Base-by-base conservation (phyloP, 1,284 basidiomycete species). In the Pascua guehoae region DNA sequence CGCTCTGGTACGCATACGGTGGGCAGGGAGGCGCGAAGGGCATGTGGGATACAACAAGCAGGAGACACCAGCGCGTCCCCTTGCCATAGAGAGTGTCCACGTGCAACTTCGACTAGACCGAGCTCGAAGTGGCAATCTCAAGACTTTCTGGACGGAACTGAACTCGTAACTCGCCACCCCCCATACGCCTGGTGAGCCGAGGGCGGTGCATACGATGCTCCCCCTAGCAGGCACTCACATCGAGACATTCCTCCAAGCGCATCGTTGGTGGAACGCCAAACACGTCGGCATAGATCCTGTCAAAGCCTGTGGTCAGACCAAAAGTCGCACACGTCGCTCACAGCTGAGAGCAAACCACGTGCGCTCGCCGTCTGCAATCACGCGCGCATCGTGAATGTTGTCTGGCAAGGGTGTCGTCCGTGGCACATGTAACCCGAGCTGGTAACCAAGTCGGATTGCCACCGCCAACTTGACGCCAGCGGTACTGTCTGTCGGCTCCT, bases 381-480 rank as follows among this genome's bases (percentile, higher is more conserved):
- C 38, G 11, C 58, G 47, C 17, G 51, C 54, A 17, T 53, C 42
- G 17, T 17, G n/a, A 15, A 50, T 55, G 43, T 57, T 40, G 11
- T 37, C 38, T 1, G 58, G 51, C 14, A 60, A 37, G 2, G 44
- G 43, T 18, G 16, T n/a, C 12, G 49, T 41, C 8, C 48, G 38
- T 7, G 24, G 24, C 24, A 32, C 24, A 32, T 32, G 24, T 7
- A 32, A 32, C 24, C 24, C 24, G 9, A 58, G 14, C 48, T 63
- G 61, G 49, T 52, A 51, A 2, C 44, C 61, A 16, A 63, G 42
- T 14, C 58, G 40, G 17, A 64, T 55, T 1, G 63, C 65, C 12
- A 61, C 48, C 7, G 61, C 61, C 24, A 66, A 58, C 45, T 62
- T 64, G 18, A 64, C 45, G 63, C 65, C 64, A 5, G 60, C 56